Base-by-base conservation (phyloP, 345 rosid genomes). In the Carallia pectinifolia region DNA sequence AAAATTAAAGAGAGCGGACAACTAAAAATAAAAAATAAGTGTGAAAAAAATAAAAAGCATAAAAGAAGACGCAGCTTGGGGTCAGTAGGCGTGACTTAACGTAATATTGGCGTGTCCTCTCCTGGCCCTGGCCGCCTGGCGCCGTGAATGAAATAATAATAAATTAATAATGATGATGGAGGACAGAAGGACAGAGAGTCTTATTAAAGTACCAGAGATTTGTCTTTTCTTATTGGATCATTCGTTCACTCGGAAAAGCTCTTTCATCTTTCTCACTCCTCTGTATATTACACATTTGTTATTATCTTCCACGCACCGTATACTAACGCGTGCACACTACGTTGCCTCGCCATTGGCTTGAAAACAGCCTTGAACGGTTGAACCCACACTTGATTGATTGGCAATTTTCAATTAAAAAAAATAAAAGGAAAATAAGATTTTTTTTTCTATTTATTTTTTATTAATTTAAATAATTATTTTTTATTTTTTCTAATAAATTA, bases 141-240 rank as follows among this genome's bases (percentile, higher is more conserved):
- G 31, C 8, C 47, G 3, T 33, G 64, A 1, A 61, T 17, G 10
- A 61, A 23, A 23, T 23, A 23, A 23, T 23, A 23, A 23, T 23
- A 23, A 23, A 23, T 23, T 23, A 23, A 38, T 10, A 17, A 63
- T 50, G 4, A 44, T 63, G 6, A 23, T 47, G 31, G 31, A 44
- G 0, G 50, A 3, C 3, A 13, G 4, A 37, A 37, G 27, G 64
- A 64, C 64, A 65, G 23, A 23, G 44, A 38, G 69, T 34, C 8
- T 34, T 17, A 12, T 50, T 4, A 61, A 79, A 81, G 64, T 44
- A 16, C 82, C 33, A 16, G 47, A 36, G 13, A 47, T 54, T 74
- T 44, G 79, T 76, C 73, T 61, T 65, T 68, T 79, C 75, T 58
- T 12, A 74, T 79, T 71, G 79, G 77, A 64, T 71, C 68, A 8